Evolutionary conservation across 164 flowering plant genomes (phyloP), one percentile per base, ranked within the genome.

Genomic region (Annona cherimola): DNA sequence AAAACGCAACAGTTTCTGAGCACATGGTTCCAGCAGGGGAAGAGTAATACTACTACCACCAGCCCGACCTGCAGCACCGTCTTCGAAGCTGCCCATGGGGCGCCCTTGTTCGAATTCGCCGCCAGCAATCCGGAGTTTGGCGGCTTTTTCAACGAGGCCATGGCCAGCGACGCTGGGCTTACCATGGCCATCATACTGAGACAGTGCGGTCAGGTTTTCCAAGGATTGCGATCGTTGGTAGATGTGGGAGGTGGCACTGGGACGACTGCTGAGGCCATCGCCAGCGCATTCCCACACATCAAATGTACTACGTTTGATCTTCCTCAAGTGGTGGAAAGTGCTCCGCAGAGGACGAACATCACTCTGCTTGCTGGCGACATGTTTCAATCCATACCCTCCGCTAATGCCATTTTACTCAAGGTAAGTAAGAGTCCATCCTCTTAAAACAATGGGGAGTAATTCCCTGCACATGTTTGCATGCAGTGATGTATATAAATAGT

Each of bases 21-120:
- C 42, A 20, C 50, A 63, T 78, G 83, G 79, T 76, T 82, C 63
- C 60, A 71, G 44, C 63, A 42, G 74, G 61, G 12, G 42, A 7
- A 2, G 75, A 66, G 35, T 26, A 26, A 26, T 26, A 26, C 35
- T 26, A 26, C 35, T 26, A 26, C 35, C 35, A 26, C 35, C 35
- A 26, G 35, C 35, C 35, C 35, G 35, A 26, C 35, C 35, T 26
- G 35, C 35, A 26, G 35, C 35, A 26, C 35, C 35, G 35, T 26
- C 18, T 83, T 83, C 68, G 67, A 76, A 16, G 68, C 71, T 1
- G 76, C 69, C 0, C 74, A 83, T 54, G 82, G 77, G 5, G 46
- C 0, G 43, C 16, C 44, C 43, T 26, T 83, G 39, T 80, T 77
- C 72, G 70, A 83, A 0, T 26, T 11, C 16, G 19, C 55, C 4